Base-by-base conservation (phyloP, 306 rosid species). In the Lablab purpureus region DNA sequence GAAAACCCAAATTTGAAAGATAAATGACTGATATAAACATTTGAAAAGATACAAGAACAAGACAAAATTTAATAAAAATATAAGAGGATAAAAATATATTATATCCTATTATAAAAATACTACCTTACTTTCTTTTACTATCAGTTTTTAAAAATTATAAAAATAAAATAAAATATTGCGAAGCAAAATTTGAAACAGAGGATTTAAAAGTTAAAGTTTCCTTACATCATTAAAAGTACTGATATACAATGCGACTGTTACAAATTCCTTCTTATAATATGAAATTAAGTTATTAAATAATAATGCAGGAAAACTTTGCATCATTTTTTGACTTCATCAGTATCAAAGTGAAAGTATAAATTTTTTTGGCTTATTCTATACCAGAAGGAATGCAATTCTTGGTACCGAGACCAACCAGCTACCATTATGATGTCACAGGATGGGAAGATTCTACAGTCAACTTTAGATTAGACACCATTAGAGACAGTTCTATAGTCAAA, bases 381-480 rank as follows among this genome's bases (percentile, higher is more conserved):
- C 45, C 28, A 25, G 14, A 54, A 7, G 15, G 21, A 60, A 59
- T 45, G 71, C 30, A 70, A 19, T 79, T 70, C 30, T 46, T 32
- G 22, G 30, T 46, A 64, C 41, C 52, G 30, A 21, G 46, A 59
- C 10, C 28, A 21, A 71, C n/a, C 52, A 79, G 9, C 22, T 62
- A 30, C 14, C 7, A 62, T 21, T 62, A 25, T 13, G 19, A 40
- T n/a, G 32, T 10, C 72, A 45, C 12, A 55, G 65, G 17, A 71
- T 52, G 6, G 7, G 25, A 64, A 73, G 47, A 66, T 66, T 73
- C 51, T 43, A 52, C 15, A 9, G 41, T 52, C 36, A 52, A 52
- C 70, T 27, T n/a, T 63, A 76, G 62, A 78, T 75, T 68, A 75
- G 73, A 78, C 32, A 50, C 67, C 52, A 67, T 18, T 37, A 63